Evolutionary conservation across 106 monocot species (phyloP).

Genomic region (Acorus calamus): DNA sequence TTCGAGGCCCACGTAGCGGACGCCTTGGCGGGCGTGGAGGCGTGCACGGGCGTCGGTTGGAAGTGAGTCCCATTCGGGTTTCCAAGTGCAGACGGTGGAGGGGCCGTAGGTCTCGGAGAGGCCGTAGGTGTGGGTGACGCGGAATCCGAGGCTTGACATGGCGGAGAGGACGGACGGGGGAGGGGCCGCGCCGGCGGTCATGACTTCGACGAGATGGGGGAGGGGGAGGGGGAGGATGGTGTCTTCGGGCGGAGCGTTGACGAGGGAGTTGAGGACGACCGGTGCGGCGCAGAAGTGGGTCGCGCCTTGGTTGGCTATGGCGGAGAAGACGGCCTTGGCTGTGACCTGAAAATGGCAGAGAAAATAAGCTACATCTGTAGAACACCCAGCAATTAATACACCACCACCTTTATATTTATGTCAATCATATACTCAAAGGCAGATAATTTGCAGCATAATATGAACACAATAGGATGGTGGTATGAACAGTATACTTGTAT

Average conservation of each 20-base stretch:
- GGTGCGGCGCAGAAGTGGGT: conserved; percentile 74
- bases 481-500: no score
- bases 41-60: conserved; percentile 27
- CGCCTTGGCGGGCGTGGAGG: conserved; percentile 58
- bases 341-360: conserved; percentile 30
- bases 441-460: no score
- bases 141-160: conserved; percentile 54
- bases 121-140: conserved; percentile 69
- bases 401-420: no score
- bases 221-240: conserved; percentile 51
- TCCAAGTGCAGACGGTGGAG: conserved; percentile 51
- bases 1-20: conserved; percentile 48
- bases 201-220: conserved; percentile 43
- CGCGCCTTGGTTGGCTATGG: conserved; percentile 53
- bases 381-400: no score
- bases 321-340: conserved; percentile 52
- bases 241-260: conserved; percentile 44
- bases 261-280: conserved; percentile 43
- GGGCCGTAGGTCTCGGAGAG: conserved; percentile 71
- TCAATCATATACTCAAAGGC: no score
- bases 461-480: no score
- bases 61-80: conserved; percentile 57
- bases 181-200: conserved; percentile 65
- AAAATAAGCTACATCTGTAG: no score
- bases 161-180: conserved; percentile 50